Evolutionary conservation across 306 rosid genomes (phyloP).

Genomic region (Quercus alba): DNA sequence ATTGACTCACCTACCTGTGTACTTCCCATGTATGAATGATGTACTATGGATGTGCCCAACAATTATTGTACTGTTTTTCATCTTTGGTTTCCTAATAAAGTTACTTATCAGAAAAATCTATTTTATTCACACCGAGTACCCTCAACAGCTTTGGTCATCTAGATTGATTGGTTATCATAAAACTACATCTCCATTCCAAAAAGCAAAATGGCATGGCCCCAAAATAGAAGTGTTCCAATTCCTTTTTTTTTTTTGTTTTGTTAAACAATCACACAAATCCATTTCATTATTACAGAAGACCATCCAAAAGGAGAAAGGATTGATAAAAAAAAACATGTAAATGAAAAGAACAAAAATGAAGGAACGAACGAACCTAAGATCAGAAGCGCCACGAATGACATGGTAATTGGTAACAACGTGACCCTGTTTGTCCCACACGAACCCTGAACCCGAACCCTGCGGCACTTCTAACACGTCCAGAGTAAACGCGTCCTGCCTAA

Average conservation of each 20-base stretch:
- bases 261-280: no score
- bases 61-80: no score
- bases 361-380: constrained; percentile 61
- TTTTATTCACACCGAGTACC: no score
- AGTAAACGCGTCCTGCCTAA: constrained; percentile 97
- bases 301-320: no score
- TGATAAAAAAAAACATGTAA: neutral
- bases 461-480: constrained; percentile 96
- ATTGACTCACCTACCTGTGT: no score
- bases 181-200: neutral
- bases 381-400: constrained; percentile 98
- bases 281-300: no score
- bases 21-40: no score
- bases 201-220: neutral
- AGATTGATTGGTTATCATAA: neutral
- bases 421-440: constrained; percentile 88
- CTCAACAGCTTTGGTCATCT: neutral
- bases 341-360: neutral
- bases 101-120: no score
- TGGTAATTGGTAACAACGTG: constrained; percentile 93
- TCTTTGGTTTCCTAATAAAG: no score
- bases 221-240: no score
- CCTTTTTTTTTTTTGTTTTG: no score
- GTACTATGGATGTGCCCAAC: no score
- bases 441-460: constrained; percentile 96